Evolutionary conservation across 2,329 filamentous ascomycete genomes (phyloP).

Genomic region (Rachicladosporium sp.): DNA sequence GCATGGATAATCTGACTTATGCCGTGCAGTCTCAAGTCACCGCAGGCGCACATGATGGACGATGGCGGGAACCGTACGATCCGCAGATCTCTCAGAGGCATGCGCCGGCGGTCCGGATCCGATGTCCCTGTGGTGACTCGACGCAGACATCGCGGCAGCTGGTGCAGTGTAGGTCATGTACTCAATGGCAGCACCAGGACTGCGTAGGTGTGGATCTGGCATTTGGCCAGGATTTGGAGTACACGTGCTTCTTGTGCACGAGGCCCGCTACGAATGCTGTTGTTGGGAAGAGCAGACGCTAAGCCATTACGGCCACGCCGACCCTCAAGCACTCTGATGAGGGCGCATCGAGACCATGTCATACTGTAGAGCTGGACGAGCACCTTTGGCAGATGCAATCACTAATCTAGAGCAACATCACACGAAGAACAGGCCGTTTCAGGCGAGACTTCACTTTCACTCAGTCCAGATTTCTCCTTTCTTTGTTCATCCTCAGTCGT

Average conservation of each 20-base stretch:
- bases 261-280: conserved; percentile 1
- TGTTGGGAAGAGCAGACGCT: conserved; percentile 2
- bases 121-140: conserved; percentile 45
- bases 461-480: too few relatives aligned
- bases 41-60: conserved; percentile 32
- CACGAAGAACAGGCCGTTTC: too few relatives aligned
- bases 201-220: conserved; percentile 44
- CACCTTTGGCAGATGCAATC: too few relatives aligned
- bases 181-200: conserved; percentile 48
- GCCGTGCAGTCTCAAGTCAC: conserved; percentile 18
- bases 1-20: conserved; percentile 6
- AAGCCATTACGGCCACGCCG: conserved; percentile 1
- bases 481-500: too few relatives aligned
- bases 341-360: too few relatives aligned
- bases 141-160: conserved; percentile 44
- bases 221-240: conserved; percentile 2
- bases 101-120: conserved; percentile 33
- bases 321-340: too few relatives aligned
- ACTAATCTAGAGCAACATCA: too few relatives aligned
- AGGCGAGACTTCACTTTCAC: too few relatives aligned
- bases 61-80: conserved; percentile 34
- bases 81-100: conserved; percentile 27
- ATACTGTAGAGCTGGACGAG: too few relatives aligned
- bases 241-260: conserved; percentile 5
- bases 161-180: conserved; percentile 52